Evolutionary conservation across 768 basidiomycete species (phyloP).

Genomic region (Mycena alexandri): DNA sequence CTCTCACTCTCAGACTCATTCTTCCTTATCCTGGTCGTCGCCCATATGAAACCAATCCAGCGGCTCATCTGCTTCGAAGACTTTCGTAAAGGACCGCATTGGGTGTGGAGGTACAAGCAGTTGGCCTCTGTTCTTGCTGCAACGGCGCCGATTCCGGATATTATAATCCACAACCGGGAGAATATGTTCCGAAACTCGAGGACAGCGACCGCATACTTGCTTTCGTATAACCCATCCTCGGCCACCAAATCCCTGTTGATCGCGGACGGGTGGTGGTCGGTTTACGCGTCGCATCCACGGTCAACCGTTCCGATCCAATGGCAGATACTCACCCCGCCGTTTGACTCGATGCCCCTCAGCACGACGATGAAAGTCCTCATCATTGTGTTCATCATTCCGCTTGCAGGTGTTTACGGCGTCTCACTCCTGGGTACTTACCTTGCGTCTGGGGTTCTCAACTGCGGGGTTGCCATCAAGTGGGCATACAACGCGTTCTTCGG

Average conservation of each 20-base stretch:
- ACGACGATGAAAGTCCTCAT: slow-evolving; percentile 22
- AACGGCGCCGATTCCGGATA: slow-evolving; percentile 31
- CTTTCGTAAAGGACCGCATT: background rate
- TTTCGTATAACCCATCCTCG: slow-evolving; percentile 13
- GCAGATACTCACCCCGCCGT: slow-evolving; percentile 29
- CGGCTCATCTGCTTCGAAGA: slow-evolving; percentile 26
- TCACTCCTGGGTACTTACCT: slow-evolving; percentile 33
- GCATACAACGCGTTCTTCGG: slow-evolving; percentile 7
- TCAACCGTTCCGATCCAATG: slow-evolving; percentile 24
- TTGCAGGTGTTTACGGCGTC: slow-evolving; percentile 5
- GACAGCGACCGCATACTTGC: slow-evolving; percentile 14
- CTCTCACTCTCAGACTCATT: slow-evolving; percentile 31
- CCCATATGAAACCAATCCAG: slow-evolving; percentile 21
- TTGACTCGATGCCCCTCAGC: background rate
- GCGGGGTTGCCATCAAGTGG: slow-evolving; percentile 19
- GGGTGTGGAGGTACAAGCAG: slow-evolving; percentile 2
- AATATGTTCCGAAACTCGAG: slow-evolving; percentile 18
- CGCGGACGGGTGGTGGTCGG: too few relatives aligned
- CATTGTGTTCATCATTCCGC: slow-evolving; percentile 11
- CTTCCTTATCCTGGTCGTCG: slow-evolving; percentile 30
- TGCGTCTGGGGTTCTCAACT: slow-evolving; percentile 28
- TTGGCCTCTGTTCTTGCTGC: slow-evolving; percentile 13
- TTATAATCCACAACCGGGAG: slow-evolving; percentile 25
- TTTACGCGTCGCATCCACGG: slow-evolving; percentile 32
- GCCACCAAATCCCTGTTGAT: slow-evolving; percentile 17